Base-by-base conservation (phyloP, 257 asterid species). In the Prunella vulgaris region DNA sequence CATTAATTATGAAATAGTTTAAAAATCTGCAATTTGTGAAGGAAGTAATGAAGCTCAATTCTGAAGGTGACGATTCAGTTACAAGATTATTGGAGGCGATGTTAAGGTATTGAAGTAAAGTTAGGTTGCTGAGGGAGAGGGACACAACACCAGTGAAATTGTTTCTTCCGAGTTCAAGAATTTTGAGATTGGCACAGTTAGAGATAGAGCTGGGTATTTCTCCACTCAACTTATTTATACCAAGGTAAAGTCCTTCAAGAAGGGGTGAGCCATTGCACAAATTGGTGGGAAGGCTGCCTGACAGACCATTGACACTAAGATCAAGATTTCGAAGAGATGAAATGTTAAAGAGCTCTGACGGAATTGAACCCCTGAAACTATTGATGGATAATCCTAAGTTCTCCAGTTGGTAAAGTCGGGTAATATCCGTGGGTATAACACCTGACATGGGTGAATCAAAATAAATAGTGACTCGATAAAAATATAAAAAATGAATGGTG, bases 1-100 rank as follows among this genome's bases (percentile, higher is more conserved):
- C 13, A 13, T 5, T 2, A 2, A 80, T 8, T 1, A 3, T 1
- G n/a, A 80, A 40, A 0, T 2, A 2, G 0, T 3, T 14, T 18
- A 80, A 52, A 10, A 8, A 64, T 65, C 20, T 59, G 61, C 74
- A 71, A 4, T 70, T 77, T 1, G 75, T 30, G 66, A 48, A 48
- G 21, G 22, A 48, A 48, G 54, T n/a, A 15, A 48, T 4, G 54
- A 48, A 48, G 22, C 24, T 15, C 10, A 5, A 48, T 17, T 4
- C 53, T 3, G 53, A 46, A 13, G 53, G 5, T 14, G 53, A 46
- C n/a, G 53, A n/a, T 46, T 48, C 54, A 15, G 7, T 0, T 7
- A 3, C 15, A 12, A 15, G 54, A 48, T 48, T 48, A 2, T 15
- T 48, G 22, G 0, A 5, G 0, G 20, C 2, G 8, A 48, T 3